Evolutionary conservation across 352 stramenopile genomes (phyloP), one percentile per base, ranked within the genome.

Genomic region (Phytophthora colocasiae): DNA sequence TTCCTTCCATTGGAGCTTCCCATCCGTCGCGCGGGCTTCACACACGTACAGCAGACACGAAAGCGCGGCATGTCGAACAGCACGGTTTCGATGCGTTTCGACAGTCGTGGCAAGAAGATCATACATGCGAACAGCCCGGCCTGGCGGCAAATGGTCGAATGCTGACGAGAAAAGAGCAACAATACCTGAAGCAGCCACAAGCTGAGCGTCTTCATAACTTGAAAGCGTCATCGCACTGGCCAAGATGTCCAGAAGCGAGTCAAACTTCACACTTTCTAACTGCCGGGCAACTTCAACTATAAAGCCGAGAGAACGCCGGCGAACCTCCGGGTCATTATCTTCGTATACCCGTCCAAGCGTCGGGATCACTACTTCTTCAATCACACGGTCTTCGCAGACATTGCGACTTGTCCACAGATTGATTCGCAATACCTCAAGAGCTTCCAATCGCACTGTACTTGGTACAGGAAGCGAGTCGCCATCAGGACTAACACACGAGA

Each of bases 281-380:
- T 89, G 79, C 7, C 85, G 76, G 4, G 86, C 81, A 2, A 93
- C 81, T 36, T 88, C 77, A 15, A 83, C 90, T 27, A 96, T 73
- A 38, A 94, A 74, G 8, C 81, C 83, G 7, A 96, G 56, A 2
- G 71, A 78, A 31, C 77, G 80, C 11, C 71, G 62, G 7, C 89
- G 86, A 32, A 96, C 82, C 6, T 78, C 76, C 0, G 71, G 39
- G 29, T 91, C 78, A 14, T 72, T 59, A 54, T 96, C 89, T 63
- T 92, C 76, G 62, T 93, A 95, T 7, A 95, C 71, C 27, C 86
- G 73, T 7, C 63, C 57, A 31, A 96, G 66, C 24, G 76, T 82
- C 15, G 89, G 89, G 19, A 96, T 61, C 12, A 96, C 48, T 10
- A 96, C 79, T 65, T 96, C 86, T 73, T 96, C 88, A 31, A 96